A percentile compares a stretch with the other conserved stretches of the same genome.
Evolutionary conservation across 108 stramenopile species (phyloP).

Genomic region (Mayamaea pseudoterrestris): DNA sequence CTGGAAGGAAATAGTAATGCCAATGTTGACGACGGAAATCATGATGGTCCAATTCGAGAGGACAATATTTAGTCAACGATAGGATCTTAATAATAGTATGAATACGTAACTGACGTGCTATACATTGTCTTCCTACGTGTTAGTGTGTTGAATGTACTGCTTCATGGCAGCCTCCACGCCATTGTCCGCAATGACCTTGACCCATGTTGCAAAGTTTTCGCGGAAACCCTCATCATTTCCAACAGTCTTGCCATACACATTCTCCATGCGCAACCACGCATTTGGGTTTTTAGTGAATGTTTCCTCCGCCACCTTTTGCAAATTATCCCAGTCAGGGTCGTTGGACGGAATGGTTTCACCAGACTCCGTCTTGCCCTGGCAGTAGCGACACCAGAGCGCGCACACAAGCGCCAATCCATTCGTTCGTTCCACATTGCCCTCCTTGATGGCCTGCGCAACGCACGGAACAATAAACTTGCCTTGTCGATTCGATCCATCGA

Average conservation of each 20-base stretch:
- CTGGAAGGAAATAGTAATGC: too few relatives aligned
- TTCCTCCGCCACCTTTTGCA: slow-evolving; percentile 1
- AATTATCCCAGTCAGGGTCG: slow-evolving; percentile 7
- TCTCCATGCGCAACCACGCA: slow-evolving; percentile 7
- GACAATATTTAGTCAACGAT: too few relatives aligned
- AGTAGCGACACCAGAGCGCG: slow-evolving; percentile 19
- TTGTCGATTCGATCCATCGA: slow-evolving; percentile 30
- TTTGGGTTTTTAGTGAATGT: slow-evolving; percentile 1
- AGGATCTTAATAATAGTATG: too few relatives aligned
- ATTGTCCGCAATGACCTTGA: background rate
- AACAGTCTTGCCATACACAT: slow-evolving; percentile 8
- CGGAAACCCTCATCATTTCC: too few relatives aligned
- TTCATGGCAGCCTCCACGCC: background rate
- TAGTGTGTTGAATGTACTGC: too few relatives aligned
- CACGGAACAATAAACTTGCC: slow-evolving; percentile 14
- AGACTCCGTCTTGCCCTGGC: slow-evolving; percentile 11
- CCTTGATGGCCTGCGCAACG: slow-evolving; percentile 1
- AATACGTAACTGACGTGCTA: too few relatives aligned
- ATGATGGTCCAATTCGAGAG: too few relatives aligned
- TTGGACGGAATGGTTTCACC: slow-evolving; percentile 3
- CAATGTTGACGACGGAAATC: too few relatives aligned
- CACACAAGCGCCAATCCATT: slow-evolving; percentile 12
- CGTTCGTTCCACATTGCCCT: background rate
- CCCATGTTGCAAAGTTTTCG: too few relatives aligned
- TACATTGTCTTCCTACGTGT: too few relatives aligned